These are phyloP conservation scores for Bolboschoenoplectus hybrid DNA, from an alignment of 202 grass and related monocot species.

Conservation along the genomic window DNA sequence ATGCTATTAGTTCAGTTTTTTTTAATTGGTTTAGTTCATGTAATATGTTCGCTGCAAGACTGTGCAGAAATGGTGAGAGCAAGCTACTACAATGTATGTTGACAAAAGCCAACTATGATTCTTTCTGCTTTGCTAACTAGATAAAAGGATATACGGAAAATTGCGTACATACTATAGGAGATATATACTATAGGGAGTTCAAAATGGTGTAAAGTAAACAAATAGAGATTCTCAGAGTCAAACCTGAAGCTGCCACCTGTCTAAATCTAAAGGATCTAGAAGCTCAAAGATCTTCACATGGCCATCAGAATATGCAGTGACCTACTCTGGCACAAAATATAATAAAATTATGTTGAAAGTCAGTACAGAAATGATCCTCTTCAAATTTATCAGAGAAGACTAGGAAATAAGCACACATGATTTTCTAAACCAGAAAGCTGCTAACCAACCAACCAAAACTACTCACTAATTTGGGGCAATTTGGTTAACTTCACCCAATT, in stretches of 20 bases:
- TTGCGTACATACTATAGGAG: too few species aligned
- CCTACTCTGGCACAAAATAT: conserved; percentile 51
- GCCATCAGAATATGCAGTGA: conserved; percentile 88
- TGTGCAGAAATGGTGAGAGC: neutral
- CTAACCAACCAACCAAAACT: conserved; percentile 5
- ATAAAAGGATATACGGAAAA: neutral
- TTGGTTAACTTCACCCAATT: neutral
- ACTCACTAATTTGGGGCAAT: neutral
- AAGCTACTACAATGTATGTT: conserved; percentile 5
- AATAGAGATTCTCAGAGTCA: conserved; percentile 30
- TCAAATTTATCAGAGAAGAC: neutral
- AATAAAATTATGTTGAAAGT: neutral
- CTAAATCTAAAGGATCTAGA: conserved; percentile 78
- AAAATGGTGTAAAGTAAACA: neutral
- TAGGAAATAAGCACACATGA: neutral
- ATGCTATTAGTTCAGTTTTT: neutral
- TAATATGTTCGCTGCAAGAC: neutral
- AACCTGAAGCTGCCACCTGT: conserved; percentile 99
- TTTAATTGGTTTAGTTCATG: conserved; percentile 8
- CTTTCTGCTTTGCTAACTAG: neutral
- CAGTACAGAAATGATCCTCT: neutral
- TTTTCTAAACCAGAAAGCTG: conserved; percentile 8
- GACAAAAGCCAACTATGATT: neutral
- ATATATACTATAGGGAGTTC: neutral
- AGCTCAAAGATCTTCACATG: conserved; percentile 88